phyloP scores from a whole-genome alignment of 202 grass and related monocot genomes.

The Carex sylvatica region DNA sequence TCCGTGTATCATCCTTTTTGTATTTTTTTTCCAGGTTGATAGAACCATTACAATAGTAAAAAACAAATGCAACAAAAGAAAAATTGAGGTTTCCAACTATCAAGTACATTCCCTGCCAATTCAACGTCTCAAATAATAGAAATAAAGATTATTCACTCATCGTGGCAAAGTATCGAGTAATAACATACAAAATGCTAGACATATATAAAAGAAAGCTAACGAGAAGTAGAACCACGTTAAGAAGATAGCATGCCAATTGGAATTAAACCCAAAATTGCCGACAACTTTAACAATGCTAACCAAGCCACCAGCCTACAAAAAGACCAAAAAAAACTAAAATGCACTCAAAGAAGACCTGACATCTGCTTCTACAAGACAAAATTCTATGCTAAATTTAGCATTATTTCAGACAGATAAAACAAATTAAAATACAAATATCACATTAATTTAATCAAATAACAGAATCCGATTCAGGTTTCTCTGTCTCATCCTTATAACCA shows the following conservation, averaged over 20 bases:
- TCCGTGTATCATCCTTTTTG: too few species aligned
- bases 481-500: slow-evolving; percentile 56
- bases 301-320: not conserved
- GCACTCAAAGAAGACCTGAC: not conserved
- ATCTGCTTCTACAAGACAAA: not conserved
- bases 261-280: not conserved
- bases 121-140: too few species aligned
- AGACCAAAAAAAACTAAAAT: not conserved
- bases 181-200: not conserved
- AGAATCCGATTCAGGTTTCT: not conserved
- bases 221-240: not conserved
- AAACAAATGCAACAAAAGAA: not conserved
- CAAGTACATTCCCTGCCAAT: too few species aligned
- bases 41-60: not conserved
- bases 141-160: not conserved
- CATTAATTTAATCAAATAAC: slow-evolving; percentile 1
- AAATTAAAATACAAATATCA: not conserved
- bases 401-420: not conserved
- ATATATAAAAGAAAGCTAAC: not conserved
- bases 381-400: not conserved
- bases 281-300: not conserved
- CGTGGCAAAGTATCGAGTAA: not conserved
- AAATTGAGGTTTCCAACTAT: too few species aligned
- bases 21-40: too few species aligned
- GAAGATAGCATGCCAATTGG: not conserved